phyloP scores from a whole-genome alignment of 441 rosid genomes.

The Gossypium schwendimanii region DNA sequence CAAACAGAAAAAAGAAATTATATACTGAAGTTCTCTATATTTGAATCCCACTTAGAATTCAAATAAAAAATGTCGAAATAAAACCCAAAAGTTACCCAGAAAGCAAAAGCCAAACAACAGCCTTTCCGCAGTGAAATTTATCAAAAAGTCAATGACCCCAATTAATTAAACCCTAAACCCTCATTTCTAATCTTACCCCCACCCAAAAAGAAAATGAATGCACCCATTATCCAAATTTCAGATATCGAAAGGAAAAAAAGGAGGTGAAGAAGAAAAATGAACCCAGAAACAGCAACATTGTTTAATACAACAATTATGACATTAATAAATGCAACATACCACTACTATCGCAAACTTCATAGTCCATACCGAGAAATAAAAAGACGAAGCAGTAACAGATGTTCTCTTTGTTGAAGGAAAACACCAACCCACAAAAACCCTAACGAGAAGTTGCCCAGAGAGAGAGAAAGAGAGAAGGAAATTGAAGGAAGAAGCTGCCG shows the following conservation, averaged over 20 bases:
- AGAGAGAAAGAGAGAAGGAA: constrained; percentile 5
- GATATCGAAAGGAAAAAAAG: neutral
- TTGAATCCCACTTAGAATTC: neutral
- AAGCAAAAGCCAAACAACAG: neutral
- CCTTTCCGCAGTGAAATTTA: neutral
- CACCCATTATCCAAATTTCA: neutral
- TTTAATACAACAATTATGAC: neutral
- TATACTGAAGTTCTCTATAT: neutral
- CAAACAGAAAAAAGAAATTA: neutral
- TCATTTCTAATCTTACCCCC: neutral
- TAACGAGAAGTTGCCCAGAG: constrained; percentile 7
- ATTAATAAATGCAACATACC: constrained; percentile 27
- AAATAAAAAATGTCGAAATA: neutral
- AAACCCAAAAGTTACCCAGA: neutral
- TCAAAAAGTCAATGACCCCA: neutral
- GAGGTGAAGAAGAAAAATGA: constrained; percentile 1
- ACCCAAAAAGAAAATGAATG: neutral
- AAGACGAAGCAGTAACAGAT: neutral
- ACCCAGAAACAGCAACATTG: neutral
- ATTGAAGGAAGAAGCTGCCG: constrained; percentile 2
- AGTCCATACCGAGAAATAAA: constrained; percentile 34
- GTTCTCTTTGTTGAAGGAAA: neutral
- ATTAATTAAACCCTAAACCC: constrained; percentile 28
- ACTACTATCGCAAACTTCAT: constrained; percentile 36
- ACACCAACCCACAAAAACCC: constrained; percentile 11